Base-by-base conservation (phyloP, 345 rosid genomes). In the Lepidium sativum region DNA sequence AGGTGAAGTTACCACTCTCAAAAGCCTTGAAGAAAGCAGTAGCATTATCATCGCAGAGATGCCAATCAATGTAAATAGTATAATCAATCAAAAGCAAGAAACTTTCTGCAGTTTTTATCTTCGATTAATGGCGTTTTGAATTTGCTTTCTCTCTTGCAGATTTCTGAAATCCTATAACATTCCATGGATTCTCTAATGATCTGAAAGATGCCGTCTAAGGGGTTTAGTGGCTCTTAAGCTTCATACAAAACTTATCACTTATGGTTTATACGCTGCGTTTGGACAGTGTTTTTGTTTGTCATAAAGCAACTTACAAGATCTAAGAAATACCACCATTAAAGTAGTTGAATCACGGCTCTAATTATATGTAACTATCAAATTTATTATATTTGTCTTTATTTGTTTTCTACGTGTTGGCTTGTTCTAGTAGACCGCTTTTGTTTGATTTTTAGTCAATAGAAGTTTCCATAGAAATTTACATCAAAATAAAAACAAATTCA, bases 1-100 rank as follows among this genome's bases (percentile, higher is more conserved):
- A 44, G 96, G 97, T 37, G 96, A 89, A 84, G 97, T 92, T 1
- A 80, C 80, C 14, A 82, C 82, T 65, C 86, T 92, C 9, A 92
- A 83, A 81, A 77, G 77, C 73, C 68, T 89, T 5, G 98, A 89
- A 67, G 97, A 92, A 72, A 82, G 82, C 76, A 83, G 86, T 51
- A 58, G 75, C 61, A 69, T 89, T 57, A 68, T 79, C 75, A 86
- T 92, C 14, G 86, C 84, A 2, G 98, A 89, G 79, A 87, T 92
- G 98, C 98, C 98, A 10, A 86, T 92, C 48, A 83, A 87, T 83
- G 75, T 71, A 70, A 84, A 25, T 77, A 84, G 25, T 63, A 51
- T 16, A 51, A 27, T 67, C 35, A 33, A 7, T 27, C 37, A 12
- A 29, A 43, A 43, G 33, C 49, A 29, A 37, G 14, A 56, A 59